Evolutionary conservation across 2,329 filamentous ascomycete species (phyloP).

Genomic region (Penicillium sp.): DNA sequence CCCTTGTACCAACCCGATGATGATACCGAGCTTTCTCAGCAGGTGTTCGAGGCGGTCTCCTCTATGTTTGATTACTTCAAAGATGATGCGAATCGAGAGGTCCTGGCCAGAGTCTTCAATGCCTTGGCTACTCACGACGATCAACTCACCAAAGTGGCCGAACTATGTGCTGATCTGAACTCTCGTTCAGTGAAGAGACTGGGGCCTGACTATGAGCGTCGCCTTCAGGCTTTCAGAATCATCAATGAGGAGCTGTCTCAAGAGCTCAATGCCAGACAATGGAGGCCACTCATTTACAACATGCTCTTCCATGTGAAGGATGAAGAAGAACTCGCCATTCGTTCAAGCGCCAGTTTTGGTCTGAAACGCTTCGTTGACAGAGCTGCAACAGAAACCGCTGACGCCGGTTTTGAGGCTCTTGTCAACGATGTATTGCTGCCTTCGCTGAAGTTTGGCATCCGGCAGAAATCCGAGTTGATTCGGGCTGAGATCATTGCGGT

Average conservation of each 20-base stretch:
- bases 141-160: constrained; percentile 57
- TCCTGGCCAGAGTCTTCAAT: constrained; percentile 66
- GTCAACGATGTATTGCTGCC: constrained; percentile 64
- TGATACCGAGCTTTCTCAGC: constrained; percentile 53
- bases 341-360: constrained; percentile 74
- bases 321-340: constrained; percentile 80
- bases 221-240: constrained; percentile 67
- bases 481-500: constrained; percentile 75
- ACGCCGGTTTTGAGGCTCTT: constrained; percentile 51
- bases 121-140: constrained; percentile 63
- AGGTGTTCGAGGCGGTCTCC: constrained; percentile 67
- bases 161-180: constrained; percentile 72
- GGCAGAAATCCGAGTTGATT: constrained; percentile 75
- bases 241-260: constrained; percentile 60
- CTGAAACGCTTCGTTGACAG: constrained; percentile 72
- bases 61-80: constrained; percentile 87
- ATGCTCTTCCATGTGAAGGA: constrained; percentile 80
- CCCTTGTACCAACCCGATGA: constrained; percentile 55
- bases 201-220: constrained; percentile 79
- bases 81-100: constrained; percentile 67
- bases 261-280: constrained; percentile 64
- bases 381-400: constrained; percentile 39
- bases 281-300: constrained; percentile 84
- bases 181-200: constrained; percentile 66
- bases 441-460: constrained; percentile 67